Evolutionary conservation across 1,284 basidiomycete species (phyloP).

Genomic region (Trichosporon faecale): DNA sequence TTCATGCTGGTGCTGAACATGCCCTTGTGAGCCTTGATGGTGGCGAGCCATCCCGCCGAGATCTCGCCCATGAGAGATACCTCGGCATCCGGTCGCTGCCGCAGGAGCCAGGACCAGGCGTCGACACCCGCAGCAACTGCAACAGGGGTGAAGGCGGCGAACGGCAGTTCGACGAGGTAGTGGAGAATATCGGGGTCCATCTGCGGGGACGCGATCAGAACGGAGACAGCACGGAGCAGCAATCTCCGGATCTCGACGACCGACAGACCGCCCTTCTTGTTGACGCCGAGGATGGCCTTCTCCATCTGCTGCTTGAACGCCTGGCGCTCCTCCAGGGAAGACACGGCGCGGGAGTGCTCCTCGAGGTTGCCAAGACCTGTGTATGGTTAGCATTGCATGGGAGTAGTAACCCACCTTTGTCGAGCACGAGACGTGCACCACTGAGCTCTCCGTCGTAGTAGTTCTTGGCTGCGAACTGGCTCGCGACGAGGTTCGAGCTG

Average conservation of each 20-base stretch:
- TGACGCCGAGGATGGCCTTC: constrained; percentile 64
- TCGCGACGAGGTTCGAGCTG: constrained; percentile 69
- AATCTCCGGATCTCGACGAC: constrained; percentile 78
- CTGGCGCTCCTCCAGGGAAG: constrained; percentile 55
- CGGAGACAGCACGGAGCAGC: constrained; percentile 81
- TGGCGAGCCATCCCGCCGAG: constrained; percentile 78
- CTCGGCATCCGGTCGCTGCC: constrained; percentile 73
- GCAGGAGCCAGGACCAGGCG: constrained; percentile 95
- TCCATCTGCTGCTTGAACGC: constrained; percentile 70
- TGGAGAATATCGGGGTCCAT: constrained; percentile 83
- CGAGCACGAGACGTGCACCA: constrained; percentile 66
- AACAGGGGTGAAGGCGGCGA: constrained; percentile 82
- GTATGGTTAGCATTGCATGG: neutral
- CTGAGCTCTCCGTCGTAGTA: constrained; percentile 83
- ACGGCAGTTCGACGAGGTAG: constrained; percentile 82
- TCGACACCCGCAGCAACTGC: constrained; percentile 84
- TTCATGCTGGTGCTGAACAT: constrained; percentile 77
- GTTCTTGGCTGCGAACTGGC: constrained; percentile 77
- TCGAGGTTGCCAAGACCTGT: constrained; percentile 53
- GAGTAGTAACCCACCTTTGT: constrained; percentile 32
- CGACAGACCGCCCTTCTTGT: constrained; percentile 67
- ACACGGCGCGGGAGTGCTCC: neutral
- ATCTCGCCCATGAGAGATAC: constrained; percentile 80
- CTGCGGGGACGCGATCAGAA: constrained; percentile 68
- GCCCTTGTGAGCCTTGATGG: constrained; percentile 72